Percentiles rank a stretch among this genome's conserved stretches.
phyloP scores from a whole-genome alignment of 2,329 filamentous ascomycete genomes.

The Monosporascus sp. region DNA sequence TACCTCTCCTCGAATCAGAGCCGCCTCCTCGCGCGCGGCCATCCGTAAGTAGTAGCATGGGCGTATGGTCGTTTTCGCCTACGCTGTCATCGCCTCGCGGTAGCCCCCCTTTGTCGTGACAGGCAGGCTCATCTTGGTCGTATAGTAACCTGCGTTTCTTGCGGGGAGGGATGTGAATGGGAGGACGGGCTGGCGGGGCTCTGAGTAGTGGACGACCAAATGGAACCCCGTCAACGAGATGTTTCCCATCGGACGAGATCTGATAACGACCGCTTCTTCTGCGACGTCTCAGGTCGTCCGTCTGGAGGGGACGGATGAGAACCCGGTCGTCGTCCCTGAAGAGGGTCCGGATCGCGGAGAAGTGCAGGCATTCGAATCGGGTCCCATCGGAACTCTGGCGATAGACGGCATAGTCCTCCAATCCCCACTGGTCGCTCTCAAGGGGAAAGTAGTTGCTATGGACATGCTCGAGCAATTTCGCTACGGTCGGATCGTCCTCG shows the following conservation, averaged over 20 bases:
- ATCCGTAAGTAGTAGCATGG: constrained; percentile 28
- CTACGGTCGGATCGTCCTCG: constrained; percentile 60
- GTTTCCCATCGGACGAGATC: constrained; percentile 71
- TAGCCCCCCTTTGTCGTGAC: constrained; percentile 14
- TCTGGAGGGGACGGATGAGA: constrained; percentile 71
- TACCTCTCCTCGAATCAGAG: constrained; percentile 17
- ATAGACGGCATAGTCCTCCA: constrained; percentile 87
- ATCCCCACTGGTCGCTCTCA: constrained; percentile 74
- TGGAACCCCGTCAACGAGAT: constrained; percentile 78
- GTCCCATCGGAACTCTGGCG: constrained; percentile 49
- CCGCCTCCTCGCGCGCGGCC: constrained; percentile 16
- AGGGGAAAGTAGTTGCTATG: constrained; percentile 72
- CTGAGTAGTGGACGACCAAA: constrained; percentile 72
- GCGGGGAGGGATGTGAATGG: constrained; percentile 65
- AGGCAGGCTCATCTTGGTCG: constrained; percentile 22
- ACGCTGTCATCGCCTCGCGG: constrained; percentile 19
- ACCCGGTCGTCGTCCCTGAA: constrained; percentile 82
- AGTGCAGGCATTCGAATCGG: constrained; percentile 84
- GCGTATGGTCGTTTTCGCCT: constrained; percentile 26
- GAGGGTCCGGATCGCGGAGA: constrained; percentile 62
- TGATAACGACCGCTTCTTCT: constrained; percentile 74
- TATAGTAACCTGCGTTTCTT: constrained; percentile 57
- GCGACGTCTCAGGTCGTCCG: constrained; percentile 67
- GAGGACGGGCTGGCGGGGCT: constrained; percentile 54
- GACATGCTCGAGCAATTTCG: constrained; percentile 70